Evolutionary conservation across 179 eudicot species (phyloP).

Genomic region (Spergularia azorica): DNA sequence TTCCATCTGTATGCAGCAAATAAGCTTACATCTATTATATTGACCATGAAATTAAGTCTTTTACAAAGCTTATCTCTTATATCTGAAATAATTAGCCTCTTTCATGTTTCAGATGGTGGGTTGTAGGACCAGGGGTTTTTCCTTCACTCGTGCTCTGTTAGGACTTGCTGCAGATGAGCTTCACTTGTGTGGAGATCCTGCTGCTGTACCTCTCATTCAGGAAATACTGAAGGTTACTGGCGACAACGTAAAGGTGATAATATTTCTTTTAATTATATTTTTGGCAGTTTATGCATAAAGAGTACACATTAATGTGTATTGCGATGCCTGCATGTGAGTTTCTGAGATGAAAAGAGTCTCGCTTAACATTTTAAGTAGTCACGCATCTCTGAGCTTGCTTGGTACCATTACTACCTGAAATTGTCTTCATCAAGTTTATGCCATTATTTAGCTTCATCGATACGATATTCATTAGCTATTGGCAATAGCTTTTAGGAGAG

Average conservation of each 20-base stretch:
- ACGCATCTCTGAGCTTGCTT: too few relatives aligned
- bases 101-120: conserved; percentile 68
- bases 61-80: neutral
- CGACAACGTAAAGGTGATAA: conserved; percentile 64
- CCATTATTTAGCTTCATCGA: too few relatives aligned
- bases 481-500: neutral
- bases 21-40: neutral
- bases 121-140: conserved; percentile 77
- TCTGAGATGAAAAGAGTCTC: neutral
- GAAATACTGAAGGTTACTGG: conserved; percentile 85
- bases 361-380: too few relatives aligned
- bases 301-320: neutral
- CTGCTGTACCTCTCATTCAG: conserved; percentile 84
- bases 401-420: too few relatives aligned
- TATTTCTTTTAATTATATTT: conserved; percentile 2
- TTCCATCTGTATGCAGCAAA: neutral
- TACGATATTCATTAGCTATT: too few relatives aligned
- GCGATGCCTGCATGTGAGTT: neutral
- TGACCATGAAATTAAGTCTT: neutral
- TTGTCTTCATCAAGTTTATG: too few relatives aligned
- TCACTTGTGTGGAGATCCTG: conserved; percentile 96
- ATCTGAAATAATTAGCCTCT: neutral
- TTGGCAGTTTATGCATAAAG: neutral
- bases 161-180: conserved; percentile 88
- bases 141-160: conserved; percentile 94